Conservation (phyloP, 768 basidiomycete species). For the Lactifluus echinatus region DNA sequence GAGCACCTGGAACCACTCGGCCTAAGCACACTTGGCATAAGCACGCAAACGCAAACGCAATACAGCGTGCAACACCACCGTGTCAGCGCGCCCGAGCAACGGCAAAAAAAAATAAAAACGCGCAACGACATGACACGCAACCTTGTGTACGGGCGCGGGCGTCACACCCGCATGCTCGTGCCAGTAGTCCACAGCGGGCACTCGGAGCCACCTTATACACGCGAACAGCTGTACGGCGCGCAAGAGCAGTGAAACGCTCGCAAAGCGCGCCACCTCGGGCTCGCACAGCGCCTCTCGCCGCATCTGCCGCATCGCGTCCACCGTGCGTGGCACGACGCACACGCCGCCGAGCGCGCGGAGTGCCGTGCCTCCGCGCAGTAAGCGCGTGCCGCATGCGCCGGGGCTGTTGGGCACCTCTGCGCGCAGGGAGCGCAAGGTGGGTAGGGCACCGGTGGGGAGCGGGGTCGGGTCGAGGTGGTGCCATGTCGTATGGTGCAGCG, state of each 20-base stretch:
- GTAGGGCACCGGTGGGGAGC: neutral
- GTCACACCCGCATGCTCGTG: neutral
- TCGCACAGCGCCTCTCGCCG: neutral
- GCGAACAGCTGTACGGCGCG: neutral
- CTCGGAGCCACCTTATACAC: neutral
- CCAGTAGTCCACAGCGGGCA: conserved; percentile 2
- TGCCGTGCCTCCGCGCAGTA: neutral
- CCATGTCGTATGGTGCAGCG: neutral
- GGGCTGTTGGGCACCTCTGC: neutral
- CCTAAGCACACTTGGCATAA: neutral
- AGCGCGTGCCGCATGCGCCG: neutral
- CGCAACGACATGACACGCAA: neutral
- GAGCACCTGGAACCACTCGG: neutral
- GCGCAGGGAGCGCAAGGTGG: conserved; percentile 19
- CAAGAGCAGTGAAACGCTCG: neutral
- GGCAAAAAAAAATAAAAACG: no score
- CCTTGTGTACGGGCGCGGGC: neutral
- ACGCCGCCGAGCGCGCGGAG: neutral
- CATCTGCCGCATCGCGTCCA: neutral
- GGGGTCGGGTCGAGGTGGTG: neutral
- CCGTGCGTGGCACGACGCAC: neutral
- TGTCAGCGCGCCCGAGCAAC: neutral
- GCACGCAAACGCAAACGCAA: no score
- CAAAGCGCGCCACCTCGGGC: neutral
- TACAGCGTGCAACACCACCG: no score